phyloP scores from a whole-genome alignment of 192 early-diverging fungal species.

The Backusella circina region DNA sequence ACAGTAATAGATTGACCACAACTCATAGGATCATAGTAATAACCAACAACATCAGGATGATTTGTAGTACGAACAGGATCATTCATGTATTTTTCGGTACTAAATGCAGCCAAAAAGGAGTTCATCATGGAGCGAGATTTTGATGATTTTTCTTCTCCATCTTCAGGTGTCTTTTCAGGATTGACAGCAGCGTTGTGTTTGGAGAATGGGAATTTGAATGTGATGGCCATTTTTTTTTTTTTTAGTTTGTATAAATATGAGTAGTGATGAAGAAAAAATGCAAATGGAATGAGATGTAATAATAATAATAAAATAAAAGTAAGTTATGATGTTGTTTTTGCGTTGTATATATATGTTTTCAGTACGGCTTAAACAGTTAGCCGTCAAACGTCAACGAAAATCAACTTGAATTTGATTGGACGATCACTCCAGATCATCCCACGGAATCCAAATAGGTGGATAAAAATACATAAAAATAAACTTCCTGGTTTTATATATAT shows the following conservation, averaged over 20 bases:
- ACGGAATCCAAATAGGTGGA: neutral
- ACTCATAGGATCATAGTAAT: conserved; percentile 28
- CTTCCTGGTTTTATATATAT: neutral
- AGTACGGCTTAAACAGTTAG: conserved; percentile 11
- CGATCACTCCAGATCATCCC: neutral
- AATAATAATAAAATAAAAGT: neutral
- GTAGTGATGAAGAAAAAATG: neutral
- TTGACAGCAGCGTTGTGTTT: neutral
- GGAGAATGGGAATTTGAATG: neutral
- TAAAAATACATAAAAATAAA: neutral
- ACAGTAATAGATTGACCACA: neutral
- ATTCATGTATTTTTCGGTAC: conserved; percentile 9
- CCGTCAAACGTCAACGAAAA: neutral
- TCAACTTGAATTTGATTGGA: neutral
- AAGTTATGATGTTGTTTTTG: neutral
- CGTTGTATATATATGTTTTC: neutral
- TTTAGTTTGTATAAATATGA: neutral
- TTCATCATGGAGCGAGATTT: neutral
- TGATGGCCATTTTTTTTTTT: neutral
- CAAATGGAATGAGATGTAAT: neutral
- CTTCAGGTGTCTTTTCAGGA: neutral
- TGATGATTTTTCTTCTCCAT: neutral
- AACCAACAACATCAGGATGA: conserved; percentile 31
- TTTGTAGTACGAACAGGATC: conserved; percentile 27
- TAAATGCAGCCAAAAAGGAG: neutral